A percentile compares a stretch with the other conserved stretches of the same genome.
phyloP scores from a whole-genome alignment of 1,284 basidiomycete species.

The Ustilago tritici region DNA sequence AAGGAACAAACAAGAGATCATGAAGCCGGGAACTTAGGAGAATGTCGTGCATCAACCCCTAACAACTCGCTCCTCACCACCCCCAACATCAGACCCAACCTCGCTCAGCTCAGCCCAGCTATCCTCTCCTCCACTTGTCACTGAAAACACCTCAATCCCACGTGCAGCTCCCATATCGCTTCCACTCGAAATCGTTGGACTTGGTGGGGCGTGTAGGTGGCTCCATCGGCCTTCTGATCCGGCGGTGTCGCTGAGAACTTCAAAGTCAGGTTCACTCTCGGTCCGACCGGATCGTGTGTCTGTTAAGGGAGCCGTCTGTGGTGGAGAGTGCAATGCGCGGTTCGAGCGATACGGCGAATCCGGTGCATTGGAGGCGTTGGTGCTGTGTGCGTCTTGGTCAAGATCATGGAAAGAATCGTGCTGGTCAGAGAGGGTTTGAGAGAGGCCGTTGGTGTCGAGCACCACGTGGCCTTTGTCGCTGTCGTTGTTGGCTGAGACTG shows the following conservation, averaged over 20 bases:
- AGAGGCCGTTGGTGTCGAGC: constrained; percentile 43
- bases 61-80: background rate
- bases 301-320: constrained; percentile 1
- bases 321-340: constrained; percentile 16
- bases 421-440: constrained; percentile 46
- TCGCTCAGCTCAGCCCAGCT: constrained; percentile 51
- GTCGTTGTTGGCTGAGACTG: background rate
- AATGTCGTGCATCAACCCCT: constrained; percentile 4
- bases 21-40: background rate
- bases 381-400: constrained; percentile 5
- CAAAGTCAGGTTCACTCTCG: constrained; percentile 39
- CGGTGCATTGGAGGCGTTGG: background rate
- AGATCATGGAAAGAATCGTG: constrained; percentile 26
- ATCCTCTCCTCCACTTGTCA: constrained; percentile 34
- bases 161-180: constrained; percentile 10
- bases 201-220: constrained; percentile 29
- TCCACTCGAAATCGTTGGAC: constrained; percentile 41
- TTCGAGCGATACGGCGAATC: constrained; percentile 38
- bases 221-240: constrained; percentile 33
- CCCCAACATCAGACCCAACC: constrained; percentile 25
- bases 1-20: background rate
- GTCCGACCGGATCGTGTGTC: constrained; percentile 6
- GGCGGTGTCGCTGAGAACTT: constrained; percentile 36
- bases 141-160: constrained; percentile 15
- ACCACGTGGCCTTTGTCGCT: constrained; percentile 26